phyloP scores from a whole-genome alignment of 2,329 filamentous ascomycete species.

The Epichloe aotearoae region DNA sequence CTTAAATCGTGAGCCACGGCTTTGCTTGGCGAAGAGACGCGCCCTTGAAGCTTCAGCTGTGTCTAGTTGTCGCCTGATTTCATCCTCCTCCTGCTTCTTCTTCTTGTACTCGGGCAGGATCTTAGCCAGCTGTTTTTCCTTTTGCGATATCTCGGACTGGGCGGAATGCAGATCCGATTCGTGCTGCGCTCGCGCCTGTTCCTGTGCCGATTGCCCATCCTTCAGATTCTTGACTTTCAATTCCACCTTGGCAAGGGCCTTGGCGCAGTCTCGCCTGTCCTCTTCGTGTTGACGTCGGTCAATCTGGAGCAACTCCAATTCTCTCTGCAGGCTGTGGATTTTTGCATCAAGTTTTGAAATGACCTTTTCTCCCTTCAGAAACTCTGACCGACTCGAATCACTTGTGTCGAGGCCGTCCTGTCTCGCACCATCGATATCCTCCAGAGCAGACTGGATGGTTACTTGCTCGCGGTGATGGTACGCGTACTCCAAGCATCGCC shows the following conservation, averaged over 20 bases:
- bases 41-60: conserved; percentile 61
- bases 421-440: conserved; percentile 69
- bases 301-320: conserved; percentile 71
- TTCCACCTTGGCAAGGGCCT: conserved; percentile 71
- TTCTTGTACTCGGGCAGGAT: conserved; percentile 67
- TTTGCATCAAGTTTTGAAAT: conserved; percentile 65
- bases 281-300: conserved; percentile 82
- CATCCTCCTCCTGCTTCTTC: conserved; percentile 59
- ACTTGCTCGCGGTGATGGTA: conserved; percentile 84
- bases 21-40: conserved; percentile 84
- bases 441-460: conserved; percentile 62
- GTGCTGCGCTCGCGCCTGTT: conserved; percentile 58
- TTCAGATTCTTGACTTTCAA: conserved; percentile 68
- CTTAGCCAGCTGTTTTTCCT: conserved; percentile 61
- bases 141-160: conserved; percentile 57
- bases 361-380: conserved; percentile 65
- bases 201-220: conserved; percentile 69
- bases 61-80: conserved; percentile 58
- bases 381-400: conserved; percentile 65
- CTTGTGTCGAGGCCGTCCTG: conserved; percentile 74
- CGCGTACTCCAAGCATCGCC: conserved; percentile 85
- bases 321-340: conserved; percentile 66
- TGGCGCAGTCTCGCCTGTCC: conserved; percentile 72
- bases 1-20: conserved; percentile 72
- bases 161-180: conserved; percentile 60